Evolutionary conservation across 495 filamentous ascomycete genomes (phyloP), one percentile per base, ranked within the genome.

Genomic region (Tuber aestivum): DNA sequence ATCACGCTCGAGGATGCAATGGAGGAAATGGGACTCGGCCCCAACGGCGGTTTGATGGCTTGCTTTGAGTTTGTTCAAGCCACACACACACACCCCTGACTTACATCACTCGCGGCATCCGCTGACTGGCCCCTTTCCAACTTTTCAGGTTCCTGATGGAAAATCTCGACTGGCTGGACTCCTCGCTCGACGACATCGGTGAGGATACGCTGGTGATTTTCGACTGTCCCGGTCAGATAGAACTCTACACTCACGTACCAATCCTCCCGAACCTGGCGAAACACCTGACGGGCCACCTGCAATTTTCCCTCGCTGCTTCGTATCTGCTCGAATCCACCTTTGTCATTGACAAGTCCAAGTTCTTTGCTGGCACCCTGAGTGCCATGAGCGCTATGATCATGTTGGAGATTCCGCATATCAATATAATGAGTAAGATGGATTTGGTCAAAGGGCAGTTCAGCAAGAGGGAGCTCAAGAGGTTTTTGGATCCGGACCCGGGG

Each of bases 371-470:
- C 21, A 96, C 95, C 2, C 85, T 99, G 75, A 94, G 92, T 81
- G 95, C 95, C 70, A 97, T 99, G 95, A 95, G 92, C 73, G 94
- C 95, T 45, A 99, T 99, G 95, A 89, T 97, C 77, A 94, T 97
- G 93, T 87, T 99, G 69, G 95, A 97, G 85, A 89, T 97, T 76
- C 95, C 95, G 3, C 95, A 99, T 81, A 86, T 99, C 81, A 97
- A 97, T 82, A 90, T 97, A 73, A 87, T 99, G 77, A 94, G 89
- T 77, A 99, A 99, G 87, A 97, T 99, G 94, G 95, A 97, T 83
- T 89, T 97, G 72, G 88, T 97, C 73, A 93, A 92, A 78, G 93
- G 92, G 44, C 92, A 92, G 83, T 88, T 97, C 7, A 87, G 91
- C 2, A 91, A 91, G 80, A 90, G 90, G 83, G 94, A 97, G 79